Evolutionary conservation across 1,284 basidiomycete species (phyloP).

Genomic region (Agaricales sp.): DNA sequence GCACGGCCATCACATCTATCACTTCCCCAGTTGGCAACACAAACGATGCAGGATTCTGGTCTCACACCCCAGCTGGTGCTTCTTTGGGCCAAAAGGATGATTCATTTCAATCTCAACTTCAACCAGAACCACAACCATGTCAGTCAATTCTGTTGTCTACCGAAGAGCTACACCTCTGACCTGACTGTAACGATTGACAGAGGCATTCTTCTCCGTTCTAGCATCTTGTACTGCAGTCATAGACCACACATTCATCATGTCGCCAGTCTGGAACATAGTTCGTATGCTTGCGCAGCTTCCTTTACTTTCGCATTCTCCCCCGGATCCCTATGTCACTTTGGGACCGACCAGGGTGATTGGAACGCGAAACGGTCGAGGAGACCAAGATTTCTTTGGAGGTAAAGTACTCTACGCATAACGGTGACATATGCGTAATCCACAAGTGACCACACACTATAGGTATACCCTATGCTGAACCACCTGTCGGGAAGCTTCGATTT

Average conservation of each 20-base stretch:
- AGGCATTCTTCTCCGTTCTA: not conserved
- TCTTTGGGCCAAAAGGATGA: too few relatives aligned
- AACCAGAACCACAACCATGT: too few relatives aligned
- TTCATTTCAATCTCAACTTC: too few relatives aligned
- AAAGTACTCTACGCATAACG: not conserved
- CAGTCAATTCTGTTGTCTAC: too few relatives aligned
- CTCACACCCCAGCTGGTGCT: too few relatives aligned
- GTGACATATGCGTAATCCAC: not conserved
- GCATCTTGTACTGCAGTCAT: not conserved
- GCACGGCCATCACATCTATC: too few relatives aligned
- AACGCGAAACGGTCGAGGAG: not conserved
- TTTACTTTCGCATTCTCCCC: too few relatives aligned
- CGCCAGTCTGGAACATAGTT: not conserved
- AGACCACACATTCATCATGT: too few relatives aligned
- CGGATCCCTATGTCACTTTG: not conserved
- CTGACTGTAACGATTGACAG: too few relatives aligned
- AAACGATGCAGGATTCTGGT: too few relatives aligned
- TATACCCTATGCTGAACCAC: slow-evolving; percentile 16
- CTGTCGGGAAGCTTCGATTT: slow-evolving; percentile 13
- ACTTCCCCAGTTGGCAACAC: too few relatives aligned
- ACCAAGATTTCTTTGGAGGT: not conserved
- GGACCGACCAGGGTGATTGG: not conserved
- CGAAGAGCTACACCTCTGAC: too few relatives aligned
- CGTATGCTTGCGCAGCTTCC: not conserved
- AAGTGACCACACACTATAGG: slow-evolving; percentile 5